Evolutionary conservation across 225 moss, liverwort and hornwort species (phyloP).

Genomic region (Ulota crispa): DNA sequence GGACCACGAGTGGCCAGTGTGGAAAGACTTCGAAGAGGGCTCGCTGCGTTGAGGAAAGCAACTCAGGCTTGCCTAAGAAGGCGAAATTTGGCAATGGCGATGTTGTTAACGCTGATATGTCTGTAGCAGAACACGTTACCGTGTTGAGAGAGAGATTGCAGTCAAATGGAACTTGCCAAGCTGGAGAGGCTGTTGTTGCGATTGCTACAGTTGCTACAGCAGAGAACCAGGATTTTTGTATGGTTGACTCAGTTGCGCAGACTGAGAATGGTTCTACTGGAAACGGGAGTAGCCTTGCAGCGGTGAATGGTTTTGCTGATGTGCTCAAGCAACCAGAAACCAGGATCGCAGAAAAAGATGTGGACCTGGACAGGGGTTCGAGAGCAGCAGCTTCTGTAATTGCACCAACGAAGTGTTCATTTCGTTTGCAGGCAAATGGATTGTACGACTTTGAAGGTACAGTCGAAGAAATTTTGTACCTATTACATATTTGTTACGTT

Average conservation of each 20-base stretch:
- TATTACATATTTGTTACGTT: too few relatives aligned
- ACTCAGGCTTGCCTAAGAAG: constrained; percentile 29
- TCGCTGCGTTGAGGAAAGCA: constrained; percentile 19
- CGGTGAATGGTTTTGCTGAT: constrained; percentile 21
- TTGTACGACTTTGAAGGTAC: constrained; percentile 52
- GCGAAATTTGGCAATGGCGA: constrained; percentile 20
- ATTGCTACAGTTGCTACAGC: constrained; percentile 13
- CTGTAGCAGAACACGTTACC: constrained; percentile 21
- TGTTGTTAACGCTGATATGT: constrained; percentile 5
- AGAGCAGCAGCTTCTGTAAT: constrained; percentile 17
- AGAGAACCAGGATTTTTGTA: constrained; percentile 16
- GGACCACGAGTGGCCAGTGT: constrained; percentile 14
- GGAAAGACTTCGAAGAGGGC: constrained; percentile 40
- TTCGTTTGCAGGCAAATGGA: constrained; percentile 26
- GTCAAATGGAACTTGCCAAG: constrained; percentile 40
- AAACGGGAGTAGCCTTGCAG: neutral
- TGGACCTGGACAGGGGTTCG: constrained; percentile 9
- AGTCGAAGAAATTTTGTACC: too few relatives aligned
- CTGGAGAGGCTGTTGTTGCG: constrained; percentile 26
- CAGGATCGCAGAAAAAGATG: neutral
- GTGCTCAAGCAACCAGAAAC: neutral
- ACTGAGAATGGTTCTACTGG: constrained; percentile 14
- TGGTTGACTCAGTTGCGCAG: constrained; percentile 13
- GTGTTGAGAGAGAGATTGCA: constrained; percentile 46
- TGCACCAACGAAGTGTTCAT: constrained; percentile 13